Conservation (phyloP, 2,329 filamentous ascomycete species). For the Colletotrichum musae region DNA sequence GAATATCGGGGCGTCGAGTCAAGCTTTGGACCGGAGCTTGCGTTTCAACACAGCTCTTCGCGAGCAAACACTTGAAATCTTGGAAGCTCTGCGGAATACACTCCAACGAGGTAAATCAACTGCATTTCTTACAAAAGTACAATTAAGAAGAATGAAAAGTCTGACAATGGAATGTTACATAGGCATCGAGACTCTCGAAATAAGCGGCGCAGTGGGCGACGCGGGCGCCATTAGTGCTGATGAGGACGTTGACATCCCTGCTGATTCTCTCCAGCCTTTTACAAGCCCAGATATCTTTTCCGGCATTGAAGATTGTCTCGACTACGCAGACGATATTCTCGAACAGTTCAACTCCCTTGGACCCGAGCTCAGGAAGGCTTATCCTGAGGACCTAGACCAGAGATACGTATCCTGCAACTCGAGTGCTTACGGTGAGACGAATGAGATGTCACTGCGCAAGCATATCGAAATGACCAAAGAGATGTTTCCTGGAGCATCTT, state of each 20-base stretch:
- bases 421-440: neutral
- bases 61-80: conserved; percentile 1
- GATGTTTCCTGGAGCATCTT: conserved; percentile 14
- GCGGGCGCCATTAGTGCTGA: neutral
- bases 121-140: too few relatives aligned
- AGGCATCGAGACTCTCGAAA: conserved; percentile 8
- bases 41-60: conserved; percentile 13
- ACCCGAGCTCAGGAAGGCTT: conserved; percentile 13
- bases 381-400: conserved; percentile 12
- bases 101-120: neutral
- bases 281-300: neutral
- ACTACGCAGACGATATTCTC: neutral
- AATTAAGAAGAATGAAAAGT: too few relatives aligned
- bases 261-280: neutral
- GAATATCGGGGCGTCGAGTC: conserved; percentile 14
- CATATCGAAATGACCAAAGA: conserved; percentile 8
- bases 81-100: conserved; percentile 3
- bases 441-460: neutral
- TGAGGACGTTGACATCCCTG: neutral
- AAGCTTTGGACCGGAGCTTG: conserved; percentile 14
- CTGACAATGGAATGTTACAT: neutral
- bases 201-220: neutral
- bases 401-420: neutral
- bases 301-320: neutral
- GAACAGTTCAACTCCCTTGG: conserved; percentile 5